These are phyloP conservation scores for Escovopsis sp. DNA, from an alignment of 2,329 filamentous ascomycete species.

Conservation along the genomic window DNA sequence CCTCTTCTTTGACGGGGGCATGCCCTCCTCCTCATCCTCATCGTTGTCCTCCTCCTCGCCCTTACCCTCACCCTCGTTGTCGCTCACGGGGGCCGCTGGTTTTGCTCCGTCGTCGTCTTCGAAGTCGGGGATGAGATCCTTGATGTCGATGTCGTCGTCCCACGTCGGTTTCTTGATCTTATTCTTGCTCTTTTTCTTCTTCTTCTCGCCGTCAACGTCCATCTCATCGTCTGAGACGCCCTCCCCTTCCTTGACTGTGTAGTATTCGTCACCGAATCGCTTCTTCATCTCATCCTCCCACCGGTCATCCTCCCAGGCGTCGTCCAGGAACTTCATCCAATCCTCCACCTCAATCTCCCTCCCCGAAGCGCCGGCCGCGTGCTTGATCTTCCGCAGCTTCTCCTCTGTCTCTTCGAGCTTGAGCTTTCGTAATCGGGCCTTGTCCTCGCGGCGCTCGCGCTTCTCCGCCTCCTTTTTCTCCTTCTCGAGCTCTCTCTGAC, in stretches of 20 bases:
- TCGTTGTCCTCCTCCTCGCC: slow-evolving; percentile 18
- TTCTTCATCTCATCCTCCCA: slow-evolving; percentile 88
- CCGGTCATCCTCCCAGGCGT: slow-evolving; percentile 72
- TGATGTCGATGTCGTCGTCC: slow-evolving; percentile 97
- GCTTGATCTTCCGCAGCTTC: slow-evolving; percentile 76
- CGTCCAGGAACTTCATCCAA: slow-evolving; percentile 73
- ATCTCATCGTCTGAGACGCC: slow-evolving; percentile 51
- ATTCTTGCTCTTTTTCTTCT: slow-evolving; percentile 25
- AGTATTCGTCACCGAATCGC: slow-evolving; percentile 83
- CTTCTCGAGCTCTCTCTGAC: slow-evolving; percentile 62
- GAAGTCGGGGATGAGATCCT: slow-evolving; percentile 78
- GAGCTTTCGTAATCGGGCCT: slow-evolving; percentile 68
- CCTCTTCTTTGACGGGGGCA: slow-evolving; percentile 41
- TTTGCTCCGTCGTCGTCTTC: slow-evolving; percentile 42
- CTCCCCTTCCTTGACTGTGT: slow-evolving; percentile 56
- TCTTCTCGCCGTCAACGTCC: slow-evolving; percentile 44
- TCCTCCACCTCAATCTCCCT: slow-evolving; percentile 57
- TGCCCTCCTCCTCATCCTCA: slow-evolving; percentile 21
- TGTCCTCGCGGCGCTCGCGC: slow-evolving; percentile 60
- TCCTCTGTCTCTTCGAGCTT: slow-evolving; percentile 83
- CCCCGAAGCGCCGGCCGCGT: slow-evolving; percentile 67
- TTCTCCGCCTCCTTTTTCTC: slow-evolving; percentile 68
- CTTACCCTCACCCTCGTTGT: slow-evolving; percentile 13
- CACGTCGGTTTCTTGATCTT: slow-evolving; percentile 52
- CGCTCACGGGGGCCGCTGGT: slow-evolving; percentile 40